Percentiles rank a stretch among this genome's conserved stretches.
Conservation (phyloP, 2,329 filamentous ascomycete genomes). For the Fusarium sororula region DNA sequence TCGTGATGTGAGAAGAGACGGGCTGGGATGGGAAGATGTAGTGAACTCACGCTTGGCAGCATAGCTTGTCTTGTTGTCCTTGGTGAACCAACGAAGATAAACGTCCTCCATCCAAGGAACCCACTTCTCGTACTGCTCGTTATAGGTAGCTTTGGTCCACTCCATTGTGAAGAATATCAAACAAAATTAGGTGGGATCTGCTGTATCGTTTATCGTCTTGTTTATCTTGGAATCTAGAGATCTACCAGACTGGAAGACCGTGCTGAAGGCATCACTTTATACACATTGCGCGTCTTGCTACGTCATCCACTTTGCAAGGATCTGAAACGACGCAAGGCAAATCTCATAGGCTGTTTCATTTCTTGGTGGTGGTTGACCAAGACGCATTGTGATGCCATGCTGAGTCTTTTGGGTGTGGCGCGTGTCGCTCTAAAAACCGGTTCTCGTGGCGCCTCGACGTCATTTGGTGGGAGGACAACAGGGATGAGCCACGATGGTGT, state of each 20-base stretch:
- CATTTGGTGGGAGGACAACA: constrained; percentile 20
- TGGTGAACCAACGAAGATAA: constrained; percentile 77
- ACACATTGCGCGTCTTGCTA: constrained; percentile 17
- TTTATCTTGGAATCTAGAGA: not conserved
- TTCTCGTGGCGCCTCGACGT: constrained; percentile 38
- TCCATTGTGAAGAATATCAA: constrained; percentile 51
- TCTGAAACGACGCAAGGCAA: constrained; percentile 14
- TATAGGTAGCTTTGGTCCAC: constrained; percentile 71
- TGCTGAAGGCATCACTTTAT: constrained; percentile 8
- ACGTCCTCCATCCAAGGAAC: constrained; percentile 80
- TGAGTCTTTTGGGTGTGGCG: constrained; percentile 30
- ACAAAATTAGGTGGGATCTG: not conserved
- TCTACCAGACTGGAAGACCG: not conserved
- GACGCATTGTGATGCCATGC: constrained; percentile 37
- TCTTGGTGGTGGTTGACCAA: constrained; percentile 25
- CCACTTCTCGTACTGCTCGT: constrained; percentile 78
- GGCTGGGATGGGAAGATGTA: not conserved
- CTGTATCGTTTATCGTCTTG: not conserved
- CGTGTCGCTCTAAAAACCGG: constrained; percentile 37
- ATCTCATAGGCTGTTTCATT: constrained; percentile 30
- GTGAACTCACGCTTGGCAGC: constrained; percentile 67
- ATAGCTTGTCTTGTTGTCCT: constrained; percentile 80
- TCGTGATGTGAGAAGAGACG: not conserved
- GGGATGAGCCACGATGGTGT: constrained; percentile 26
- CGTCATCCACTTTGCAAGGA: constrained; percentile 33